Base-by-base conservation (phyloP, 176 grass and related monocot species). In the Secale cereale region DNA sequence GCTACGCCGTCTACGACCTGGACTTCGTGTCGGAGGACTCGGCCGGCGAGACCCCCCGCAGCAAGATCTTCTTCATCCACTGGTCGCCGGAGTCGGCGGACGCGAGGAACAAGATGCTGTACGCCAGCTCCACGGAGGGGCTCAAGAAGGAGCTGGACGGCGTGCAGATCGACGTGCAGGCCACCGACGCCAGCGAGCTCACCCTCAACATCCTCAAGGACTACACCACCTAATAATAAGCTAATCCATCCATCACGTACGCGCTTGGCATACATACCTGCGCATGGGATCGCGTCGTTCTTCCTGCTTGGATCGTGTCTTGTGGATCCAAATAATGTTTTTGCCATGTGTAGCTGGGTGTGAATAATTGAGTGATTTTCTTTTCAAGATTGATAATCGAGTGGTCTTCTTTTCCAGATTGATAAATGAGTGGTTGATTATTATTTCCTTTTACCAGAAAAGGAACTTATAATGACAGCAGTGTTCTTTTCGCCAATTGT, bases 111-210 rank as follows among this genome's bases (percentile, higher is more conserved):
- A 90, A 93, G 91, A 93, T 90, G 91, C 36, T 90, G 66, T 88
- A 90, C 66, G 82, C 91, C 0, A 93, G 91, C 78, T 90, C 91
- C 3, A 71, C 85, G 46, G 88, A 90, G 7, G 86, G 82, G 15
- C 87, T 90, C 84, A 72, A 87, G 87, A 82, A 81, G 82, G 88
- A 90, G 88, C 82, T 93, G 13, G 91, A 93, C 69, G 91, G 91
- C 30, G 85, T 88, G 35, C 88, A 88, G 82, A 70, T 88, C 23
- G 91, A 88, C 59, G 15, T 88, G 19, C 91, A 86, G 80, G 91
- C 91, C 8, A 93, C 91, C 3, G 88, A 90, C 19, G 75, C 86
- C 74, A 66, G 74, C 65, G 88, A 90, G 84, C 89, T 90, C 27
- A 83, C 89, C 1, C 85, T 90, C 27, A n/a, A 83, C 5, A 81